phyloP scores from a whole-genome alignment of 2,329 filamentous ascomycete species.

The Aureobasidium sp. region DNA sequence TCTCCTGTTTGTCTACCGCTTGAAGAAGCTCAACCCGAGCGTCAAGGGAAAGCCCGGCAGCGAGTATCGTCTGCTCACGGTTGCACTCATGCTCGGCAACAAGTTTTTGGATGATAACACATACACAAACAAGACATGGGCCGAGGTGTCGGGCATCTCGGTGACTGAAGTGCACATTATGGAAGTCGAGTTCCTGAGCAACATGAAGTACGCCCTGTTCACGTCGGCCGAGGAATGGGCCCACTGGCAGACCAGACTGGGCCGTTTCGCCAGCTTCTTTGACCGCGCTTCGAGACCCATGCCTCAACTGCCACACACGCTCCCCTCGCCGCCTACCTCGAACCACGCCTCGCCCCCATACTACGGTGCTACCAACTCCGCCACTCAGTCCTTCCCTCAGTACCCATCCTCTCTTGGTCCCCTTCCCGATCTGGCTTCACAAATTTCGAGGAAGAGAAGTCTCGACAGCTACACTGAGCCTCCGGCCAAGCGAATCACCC shows the following conservation, averaged over 20 bases:
- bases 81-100: conserved; percentile 95
- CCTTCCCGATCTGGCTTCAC: conserved; percentile 34
- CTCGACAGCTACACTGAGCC: conserved; percentile 51
- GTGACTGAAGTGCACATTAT: conserved; percentile 96
- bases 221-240: conserved; percentile 82
- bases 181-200: conserved; percentile 99
- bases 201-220: conserved; percentile 91
- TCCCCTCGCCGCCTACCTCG: conserved; percentile 46
- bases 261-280: conserved; percentile 77
- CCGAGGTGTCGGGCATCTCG: conserved; percentile 89
- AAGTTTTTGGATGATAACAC: conserved; percentile 99
- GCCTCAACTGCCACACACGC: conserved; percentile 36
- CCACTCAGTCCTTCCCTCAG: conserved; percentile 29
- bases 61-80: conserved; percentile 85
- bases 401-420: conserved; percentile 38
- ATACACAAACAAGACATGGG: conserved; percentile 99
- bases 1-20: conserved; percentile 81
- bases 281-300: conserved; percentile 52
- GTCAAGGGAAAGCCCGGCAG: conserved; percentile 90
- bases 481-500: conserved; percentile 45
- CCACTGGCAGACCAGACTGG: conserved; percentile 75
- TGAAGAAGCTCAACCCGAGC: conserved; percentile 82
- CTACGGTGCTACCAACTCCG: conserved; percentile 22
- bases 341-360: conserved; percentile 47
- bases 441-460: conserved; percentile 48